phyloP scores from a whole-genome alignment of 371 early-diverging fungal species.

The Amoeboaphelidium protococcarum region DNA sequence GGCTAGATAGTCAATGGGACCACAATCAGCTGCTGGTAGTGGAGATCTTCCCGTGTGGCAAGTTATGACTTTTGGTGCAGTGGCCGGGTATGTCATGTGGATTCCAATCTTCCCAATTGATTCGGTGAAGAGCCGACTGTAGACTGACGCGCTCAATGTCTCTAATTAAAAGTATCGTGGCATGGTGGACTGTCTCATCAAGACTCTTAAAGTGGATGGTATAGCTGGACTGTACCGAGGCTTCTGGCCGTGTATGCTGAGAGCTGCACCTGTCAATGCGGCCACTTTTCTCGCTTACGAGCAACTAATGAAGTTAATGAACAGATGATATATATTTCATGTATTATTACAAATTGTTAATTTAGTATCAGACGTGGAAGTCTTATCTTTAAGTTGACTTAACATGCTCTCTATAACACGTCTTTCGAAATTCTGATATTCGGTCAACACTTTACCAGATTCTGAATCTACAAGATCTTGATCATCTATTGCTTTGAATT shows the following conservation, averaged over 20 bases:
- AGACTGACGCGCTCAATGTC: conserved; percentile 17
- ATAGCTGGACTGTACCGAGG: conserved; percentile 49
- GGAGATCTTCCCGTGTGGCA: conserved; percentile 13
- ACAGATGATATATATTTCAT: too few relatives aligned
- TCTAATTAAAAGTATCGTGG: conserved; percentile 27
- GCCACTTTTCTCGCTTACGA: conserved; percentile 24
- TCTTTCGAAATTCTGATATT: too few relatives aligned
- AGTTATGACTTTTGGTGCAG: conserved; percentile 14
- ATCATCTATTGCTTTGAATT: too few relatives aligned
- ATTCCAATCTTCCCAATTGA: conserved; percentile 7
- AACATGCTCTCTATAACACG: too few relatives aligned
- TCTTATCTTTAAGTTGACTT: too few relatives aligned
- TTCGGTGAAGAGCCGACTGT: conserved; percentile 20
- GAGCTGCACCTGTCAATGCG: conserved; percentile 25
- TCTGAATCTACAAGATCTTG: too few relatives aligned
- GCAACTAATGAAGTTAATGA: background rate
- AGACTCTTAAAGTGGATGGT: conserved; percentile 35
- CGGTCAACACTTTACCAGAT: too few relatives aligned
- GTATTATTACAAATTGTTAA: too few relatives aligned
- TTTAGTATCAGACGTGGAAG: too few relatives aligned
- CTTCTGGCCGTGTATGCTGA: conserved; percentile 23
- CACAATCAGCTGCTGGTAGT: conserved; percentile 7
- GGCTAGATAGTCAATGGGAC: conserved; percentile 4
- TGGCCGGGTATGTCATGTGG: conserved; percentile 20
- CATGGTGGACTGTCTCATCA: conserved; percentile 40